Evolutionary conservation across 257 asterid genomes (phyloP), one percentile per base, ranked within the genome.

Genomic region (Gynochthodes officinalis): DNA sequence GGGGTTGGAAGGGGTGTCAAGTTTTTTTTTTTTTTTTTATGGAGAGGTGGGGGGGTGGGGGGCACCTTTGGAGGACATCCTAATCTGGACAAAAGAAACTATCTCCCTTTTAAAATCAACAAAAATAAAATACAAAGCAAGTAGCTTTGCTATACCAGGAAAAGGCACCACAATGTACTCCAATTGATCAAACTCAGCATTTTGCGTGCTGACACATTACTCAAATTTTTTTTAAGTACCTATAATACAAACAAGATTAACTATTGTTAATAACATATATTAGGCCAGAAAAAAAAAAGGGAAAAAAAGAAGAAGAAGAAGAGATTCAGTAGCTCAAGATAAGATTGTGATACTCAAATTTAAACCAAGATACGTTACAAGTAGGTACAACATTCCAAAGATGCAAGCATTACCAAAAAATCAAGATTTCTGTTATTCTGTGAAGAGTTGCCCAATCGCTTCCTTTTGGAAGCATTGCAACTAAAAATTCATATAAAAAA

Each of bases 181-280:
- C 64, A 37, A 53, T 7, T 11, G 59, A 57, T 27, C 68, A 58
- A 39, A 54, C 39, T 28, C 75, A 58, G 67, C 75, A 73, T 39
- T 49, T 59, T 16, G 35, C 27, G 13, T 48, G 79, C 75, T 42
- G 73, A 59, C n/a, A 43, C 30, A 21, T 7, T 6, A 66, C 11
- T 13, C 37, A 42, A 53, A 15, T 54, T 40, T 37, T n/a, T 35
- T 50, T 64, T 35, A 79, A 79, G 83, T 75, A 79, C 83, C 83
- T 79, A 66, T 16, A 63, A 68, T 13, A 39, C 33, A 60, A 14
- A 75, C 30, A 69, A 2, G 16, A 68, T 15, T 12, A 63, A 50
- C 25, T 8, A 60, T 30, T 43, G 60, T 46, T 15, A 33, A 50
- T 50, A 42, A 21, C 33, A 73, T 25, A 64, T 8, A 25, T 42